phyloP scores from a whole-genome alignment of 495 filamentous ascomycete species.

The Penicillium mononematosum region DNA sequence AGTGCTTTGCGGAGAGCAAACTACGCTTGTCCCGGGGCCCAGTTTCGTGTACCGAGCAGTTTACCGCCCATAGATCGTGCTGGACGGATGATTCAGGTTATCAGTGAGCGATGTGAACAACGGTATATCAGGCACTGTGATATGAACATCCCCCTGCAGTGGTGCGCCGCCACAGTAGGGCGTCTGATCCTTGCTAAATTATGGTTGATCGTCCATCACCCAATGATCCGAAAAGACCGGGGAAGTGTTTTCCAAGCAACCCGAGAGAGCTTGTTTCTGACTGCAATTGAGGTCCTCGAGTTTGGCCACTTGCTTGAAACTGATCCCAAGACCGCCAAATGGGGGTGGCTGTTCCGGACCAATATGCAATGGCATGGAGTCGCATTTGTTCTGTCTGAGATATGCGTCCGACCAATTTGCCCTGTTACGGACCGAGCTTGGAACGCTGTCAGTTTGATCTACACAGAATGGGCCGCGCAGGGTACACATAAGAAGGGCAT shows the following conservation, averaged over 20 bases:
- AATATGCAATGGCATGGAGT: slow-evolving; percentile 86
- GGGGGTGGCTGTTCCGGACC: slow-evolving; percentile 79
- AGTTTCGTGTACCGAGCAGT: slow-evolving; percentile 21
- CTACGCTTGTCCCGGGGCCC: slow-evolving; percentile 30
- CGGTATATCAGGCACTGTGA: slow-evolving; percentile 52
- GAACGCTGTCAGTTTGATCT: slow-evolving; percentile 65
- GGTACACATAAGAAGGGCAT: slow-evolving; percentile 58
- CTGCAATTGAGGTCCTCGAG: slow-evolving; percentile 74
- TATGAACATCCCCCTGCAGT: slow-evolving; percentile 63
- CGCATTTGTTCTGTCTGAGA: slow-evolving; percentile 69
- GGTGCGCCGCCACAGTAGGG: slow-evolving; percentile 67
- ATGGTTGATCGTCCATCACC: slow-evolving; percentile 63
- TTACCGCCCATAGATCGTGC: slow-evolving; percentile 48
- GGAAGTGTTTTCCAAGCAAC: slow-evolving; percentile 52
- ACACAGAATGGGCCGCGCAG: slow-evolving; percentile 51
- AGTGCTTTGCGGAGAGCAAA: slow-evolving; percentile 43
- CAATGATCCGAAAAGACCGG: slow-evolving; percentile 47
- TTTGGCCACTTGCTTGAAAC: slow-evolving; percentile 63
- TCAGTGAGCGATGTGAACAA: slow-evolving; percentile 61
- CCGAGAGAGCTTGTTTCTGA: slow-evolving; percentile 70
- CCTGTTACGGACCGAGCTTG: slow-evolving; percentile 78
- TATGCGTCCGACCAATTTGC: slow-evolving; percentile 67
- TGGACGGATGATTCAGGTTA: slow-evolving; percentile 61
- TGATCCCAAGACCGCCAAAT: slow-evolving; percentile 62
- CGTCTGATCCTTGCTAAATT: slow-evolving; percentile 68